These are phyloP conservation scores for Triangularia setosa DNA, from an alignment of 2,329 filamentous ascomycete species.

Conservation along the genomic window DNA sequence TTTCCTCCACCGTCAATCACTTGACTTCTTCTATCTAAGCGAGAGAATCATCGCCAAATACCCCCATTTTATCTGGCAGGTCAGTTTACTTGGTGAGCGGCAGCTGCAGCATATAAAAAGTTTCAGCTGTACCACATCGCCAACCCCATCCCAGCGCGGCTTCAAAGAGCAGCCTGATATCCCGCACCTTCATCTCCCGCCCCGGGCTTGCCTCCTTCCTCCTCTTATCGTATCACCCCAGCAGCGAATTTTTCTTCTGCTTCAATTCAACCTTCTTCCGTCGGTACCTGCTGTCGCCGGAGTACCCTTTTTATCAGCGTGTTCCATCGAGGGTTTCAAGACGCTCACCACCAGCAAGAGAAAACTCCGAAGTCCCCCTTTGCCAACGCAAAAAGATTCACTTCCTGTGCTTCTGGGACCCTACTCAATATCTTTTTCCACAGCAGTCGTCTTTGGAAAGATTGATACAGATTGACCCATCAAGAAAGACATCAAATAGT, in stretches of 20 bases:
- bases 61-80: no score
- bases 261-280: not conserved
- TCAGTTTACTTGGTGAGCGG: no score
- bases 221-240: not conserved
- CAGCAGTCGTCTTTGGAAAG: not conserved
- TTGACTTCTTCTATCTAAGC: not conserved
- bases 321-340: not conserved
- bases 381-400: not conserved
- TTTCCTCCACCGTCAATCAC: not conserved
- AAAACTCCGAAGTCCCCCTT: not conserved
- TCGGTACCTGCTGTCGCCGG: not conserved
- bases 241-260: not conserved
- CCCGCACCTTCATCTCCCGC: not conserved
- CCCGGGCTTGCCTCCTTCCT: not conserved
- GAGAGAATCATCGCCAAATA: no score
- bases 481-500: not conserved
- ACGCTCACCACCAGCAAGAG: not conserved
- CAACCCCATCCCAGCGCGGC: not conserved
- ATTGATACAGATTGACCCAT: no score
- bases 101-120: not conserved
- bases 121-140: not conserved
- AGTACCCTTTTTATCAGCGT: not conserved
- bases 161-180: not conserved
- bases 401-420: not conserved
- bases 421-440: not conserved